A percentile compares a stretch with the other conserved stretches of the same genome.
Evolutionary conservation across 1,284 basidiomycete species (phyloP).

Genomic region (Cutaneotrichosporon sp.): DNA sequence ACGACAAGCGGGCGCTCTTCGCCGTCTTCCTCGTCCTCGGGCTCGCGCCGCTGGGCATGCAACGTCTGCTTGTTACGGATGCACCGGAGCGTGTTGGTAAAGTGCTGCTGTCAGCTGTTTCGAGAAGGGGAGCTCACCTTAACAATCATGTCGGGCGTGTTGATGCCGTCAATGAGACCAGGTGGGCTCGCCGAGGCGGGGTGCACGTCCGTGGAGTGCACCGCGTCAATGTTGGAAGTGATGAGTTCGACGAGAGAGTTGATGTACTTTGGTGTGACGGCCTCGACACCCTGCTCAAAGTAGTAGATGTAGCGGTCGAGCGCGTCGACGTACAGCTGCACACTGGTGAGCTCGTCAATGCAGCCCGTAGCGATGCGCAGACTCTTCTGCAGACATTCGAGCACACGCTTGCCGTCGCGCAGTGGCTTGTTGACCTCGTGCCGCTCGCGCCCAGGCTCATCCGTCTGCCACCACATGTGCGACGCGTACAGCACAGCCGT

Average conservation of each 20-base stretch:
- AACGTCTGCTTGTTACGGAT: conserved; percentile 59
- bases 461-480: conserved; percentile 94
- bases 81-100: conserved; percentile 80
- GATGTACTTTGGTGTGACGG: conserved; percentile 89
- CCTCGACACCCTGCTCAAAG: conserved; percentile 83
- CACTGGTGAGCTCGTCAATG: conserved; percentile 89
- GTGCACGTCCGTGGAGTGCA: conserved; percentile 78
- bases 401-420: conserved; percentile 88
- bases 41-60: conserved; percentile 24
- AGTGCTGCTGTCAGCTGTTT: conserved; percentile 61
- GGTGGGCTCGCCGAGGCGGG: conserved; percentile 73
- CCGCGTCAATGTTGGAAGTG: conserved; percentile 81
- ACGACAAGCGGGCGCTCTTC: conserved; percentile 46
- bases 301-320: conserved; percentile 90
- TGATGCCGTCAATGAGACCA: conserved; percentile 82
- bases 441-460: conserved; percentile 49
- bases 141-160: conserved; percentile 83
- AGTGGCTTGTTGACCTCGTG: conserved; percentile 58
- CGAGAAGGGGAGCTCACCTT: conserved; percentile 36
- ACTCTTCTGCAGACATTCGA: conserved; percentile 92
- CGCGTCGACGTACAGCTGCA: conserved; percentile 90
- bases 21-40: conserved; percentile 51
- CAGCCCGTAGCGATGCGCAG: conserved; percentile 88
- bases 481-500: conserved; percentile 90
- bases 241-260: conserved; percentile 91